These are phyloP conservation scores for Escallonia rubra DNA, from an alignment of 129 eudicot genomes.

Conservation along the genomic window DNA sequence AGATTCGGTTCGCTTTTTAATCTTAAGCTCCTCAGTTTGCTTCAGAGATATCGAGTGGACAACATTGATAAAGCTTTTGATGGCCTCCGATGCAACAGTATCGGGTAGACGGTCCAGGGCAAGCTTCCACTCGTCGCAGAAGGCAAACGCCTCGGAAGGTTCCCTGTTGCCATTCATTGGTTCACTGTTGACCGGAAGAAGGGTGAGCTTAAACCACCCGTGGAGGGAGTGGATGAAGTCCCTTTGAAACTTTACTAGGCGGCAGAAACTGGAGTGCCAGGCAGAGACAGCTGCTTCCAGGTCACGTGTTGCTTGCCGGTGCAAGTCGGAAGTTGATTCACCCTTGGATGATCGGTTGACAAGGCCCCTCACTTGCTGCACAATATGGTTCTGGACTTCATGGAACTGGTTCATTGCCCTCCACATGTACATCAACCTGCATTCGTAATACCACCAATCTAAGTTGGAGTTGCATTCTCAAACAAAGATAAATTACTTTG, in stretches of 20 bases:
- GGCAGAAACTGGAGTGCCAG: conserved; percentile 95
- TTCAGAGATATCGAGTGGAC: conserved; percentile 71
- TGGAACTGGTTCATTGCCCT: no score
- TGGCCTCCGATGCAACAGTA: conserved; percentile 93
- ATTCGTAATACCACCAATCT: background rate
- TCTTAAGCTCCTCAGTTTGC: conserved; percentile 77
- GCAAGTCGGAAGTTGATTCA: conserved; percentile 78
- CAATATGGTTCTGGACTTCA: no score
- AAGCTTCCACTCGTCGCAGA: conserved; percentile 88
- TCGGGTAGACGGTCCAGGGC: conserved; percentile 86
- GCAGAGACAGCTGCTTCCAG: conserved; percentile 86
- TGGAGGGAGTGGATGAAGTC: conserved; percentile 84
- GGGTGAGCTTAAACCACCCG: conserved; percentile 84
- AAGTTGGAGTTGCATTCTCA: conserved; percentile 1
- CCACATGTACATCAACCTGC: no score
- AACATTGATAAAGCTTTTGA: conserved; percentile 85
- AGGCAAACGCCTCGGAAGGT: conserved; percentile 49
- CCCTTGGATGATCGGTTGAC: conserved; percentile 14
- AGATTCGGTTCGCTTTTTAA: conserved; percentile 62
- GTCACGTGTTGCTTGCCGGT: conserved; percentile 88
- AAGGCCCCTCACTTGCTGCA: no score
- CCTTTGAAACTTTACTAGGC: conserved; percentile 69
- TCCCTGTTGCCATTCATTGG: conserved; percentile 25
- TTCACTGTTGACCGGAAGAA: conserved; percentile 49
- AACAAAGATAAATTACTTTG: background rate